These are phyloP conservation scores for Colletotrichum sp. DNA, from an alignment of 2,329 filamentous ascomycete genomes.

Conservation along the genomic window DNA sequence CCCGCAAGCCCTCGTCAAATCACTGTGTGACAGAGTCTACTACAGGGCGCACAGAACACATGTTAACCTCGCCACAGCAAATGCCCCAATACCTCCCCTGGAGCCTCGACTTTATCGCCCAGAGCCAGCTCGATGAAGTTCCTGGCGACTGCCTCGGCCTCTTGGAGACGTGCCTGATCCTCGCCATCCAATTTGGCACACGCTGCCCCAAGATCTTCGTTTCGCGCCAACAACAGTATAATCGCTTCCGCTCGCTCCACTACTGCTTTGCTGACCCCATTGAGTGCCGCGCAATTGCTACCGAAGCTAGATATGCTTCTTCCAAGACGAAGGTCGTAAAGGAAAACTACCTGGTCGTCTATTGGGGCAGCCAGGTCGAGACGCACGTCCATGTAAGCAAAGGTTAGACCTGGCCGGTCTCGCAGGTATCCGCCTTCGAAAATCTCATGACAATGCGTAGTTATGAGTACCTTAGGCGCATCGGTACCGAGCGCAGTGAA, in stretches of 20 bases:
- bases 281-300: constrained; percentile 82
- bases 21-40: not conserved
- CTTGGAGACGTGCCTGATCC: constrained; percentile 70
- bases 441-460: constrained; percentile 74
- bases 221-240: constrained; percentile 68
- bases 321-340: constrained; percentile 74
- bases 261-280: constrained; percentile 76
- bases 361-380: constrained; percentile 56
- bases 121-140: constrained; percentile 49
- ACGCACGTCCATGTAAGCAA: constrained; percentile 76
- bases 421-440: constrained; percentile 68
- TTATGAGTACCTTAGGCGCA: constrained; percentile 62
- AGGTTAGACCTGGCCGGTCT: constrained; percentile 53
- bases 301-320: constrained; percentile 84
- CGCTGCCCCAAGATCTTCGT: constrained; percentile 76
- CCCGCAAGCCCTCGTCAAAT: not conserved
- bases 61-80: not conserved
- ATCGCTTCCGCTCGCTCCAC: constrained; percentile 79
- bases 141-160: constrained; percentile 67
- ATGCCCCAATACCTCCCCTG: not conserved
- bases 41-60: not conserved
- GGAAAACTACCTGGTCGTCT: constrained; percentile 72
- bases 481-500: constrained; percentile 51
- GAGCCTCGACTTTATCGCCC: not conserved
- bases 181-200: constrained; percentile 70